A percentile compares a stretch with the other conserved stretches of the same genome.
Conservation (phyloP, 306 rosid species). For the Argentina anserina region DNA sequence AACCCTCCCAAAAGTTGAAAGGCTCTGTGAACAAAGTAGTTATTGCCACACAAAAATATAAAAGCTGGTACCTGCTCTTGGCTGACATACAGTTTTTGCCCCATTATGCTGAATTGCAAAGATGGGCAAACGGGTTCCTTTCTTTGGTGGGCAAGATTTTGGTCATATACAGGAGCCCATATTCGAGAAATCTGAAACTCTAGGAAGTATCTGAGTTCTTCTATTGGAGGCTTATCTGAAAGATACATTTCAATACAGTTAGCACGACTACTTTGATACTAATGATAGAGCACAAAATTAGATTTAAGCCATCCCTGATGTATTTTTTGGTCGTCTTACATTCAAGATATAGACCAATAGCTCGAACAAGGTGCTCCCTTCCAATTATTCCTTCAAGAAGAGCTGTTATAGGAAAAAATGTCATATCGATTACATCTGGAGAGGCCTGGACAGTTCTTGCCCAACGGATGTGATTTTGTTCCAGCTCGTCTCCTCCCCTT, state of each 20-base stretch:
- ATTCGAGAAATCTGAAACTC: slow-evolving; percentile 85
- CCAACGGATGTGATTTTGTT: slow-evolving; percentile 70
- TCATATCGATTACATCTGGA: slow-evolving; percentile 76
- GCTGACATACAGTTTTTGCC: slow-evolving; percentile 85
- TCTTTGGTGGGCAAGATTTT: slow-evolving; percentile 71
- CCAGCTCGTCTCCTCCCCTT: slow-evolving; percentile 92
- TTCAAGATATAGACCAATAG: slow-evolving; percentile 82
- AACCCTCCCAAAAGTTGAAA: background rate
- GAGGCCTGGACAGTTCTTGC: slow-evolving; percentile 50
- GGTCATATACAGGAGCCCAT: slow-evolving; percentile 78
- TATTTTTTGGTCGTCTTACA: slow-evolving; percentile 46
- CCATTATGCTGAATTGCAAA: slow-evolving; percentile 94
- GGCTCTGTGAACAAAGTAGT: background rate
- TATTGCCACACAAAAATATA: background rate
- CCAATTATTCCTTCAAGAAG: slow-evolving; percentile 60
- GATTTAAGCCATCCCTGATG: background rate
- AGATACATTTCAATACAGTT: slow-evolving; percentile 5
- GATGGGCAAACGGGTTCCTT: slow-evolving; percentile 97
- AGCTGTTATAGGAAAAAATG: slow-evolving; percentile 58
- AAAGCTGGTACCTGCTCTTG: slow-evolving; percentile 79
- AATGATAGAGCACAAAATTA: slow-evolving; percentile 15
- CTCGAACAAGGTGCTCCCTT: slow-evolving; percentile 63
- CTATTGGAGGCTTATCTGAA: slow-evolving; percentile 90
- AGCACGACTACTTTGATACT: slow-evolving; percentile 9
- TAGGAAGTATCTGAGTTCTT: slow-evolving; percentile 85